Base-by-base conservation (phyloP, 2,329 filamentous ascomycete species). In the Trichoderma cornu-damae region DNA sequence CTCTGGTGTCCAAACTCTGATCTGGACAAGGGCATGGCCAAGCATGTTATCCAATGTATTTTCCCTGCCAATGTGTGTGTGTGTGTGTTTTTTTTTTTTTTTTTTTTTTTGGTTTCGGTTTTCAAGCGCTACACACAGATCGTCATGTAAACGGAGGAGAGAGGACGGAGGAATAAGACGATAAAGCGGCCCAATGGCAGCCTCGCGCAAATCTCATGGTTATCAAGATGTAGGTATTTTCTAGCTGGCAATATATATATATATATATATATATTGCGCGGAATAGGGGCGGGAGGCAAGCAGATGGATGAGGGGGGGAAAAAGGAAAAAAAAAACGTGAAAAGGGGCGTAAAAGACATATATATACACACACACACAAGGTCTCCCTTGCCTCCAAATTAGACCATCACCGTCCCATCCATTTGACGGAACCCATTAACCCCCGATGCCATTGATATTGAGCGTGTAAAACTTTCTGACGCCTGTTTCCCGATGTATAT, bases 1-100 rank as follows among this genome's bases (percentile, higher is more conserved):
- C 76, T 28, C 66, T 79, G 55, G 66, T 73, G 43, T 69, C 74
- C 16, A 80, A 78, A 66, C 67, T 81, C 61, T 82, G 62, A 69
- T 28, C 20, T 22, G n/a, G 16, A 16, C 22, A 16, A 4, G 26
- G 26, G n/a, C n/a, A n/a, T n/a, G n/a, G n/a, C n/a, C n/a, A 28
- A 28, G 26, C 26, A 28, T 28, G 8, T 28, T 8, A 28, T n/a
- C 26, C 4, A 28, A 8, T 28, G 26, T 28, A 28, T 28, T 28
- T n/a, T n/a, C n/a, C n/a, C n/a, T n/a, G n/a, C n/a, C n/a, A n/a
- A n/a, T n/a, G n/a, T n/a, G n/a, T n/a, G n/a, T n/a, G n/a, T 49
- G 20, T 26, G 16, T 22, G 30, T 35, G 0, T 16, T 4, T 14
- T 6, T 16, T n/a, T 11, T 7, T 14, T 35, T 26, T n/a, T 9